phyloP scores from a whole-genome alignment of 495 filamentous ascomycete genomes.

The Evansstolkia leycettana region DNA sequence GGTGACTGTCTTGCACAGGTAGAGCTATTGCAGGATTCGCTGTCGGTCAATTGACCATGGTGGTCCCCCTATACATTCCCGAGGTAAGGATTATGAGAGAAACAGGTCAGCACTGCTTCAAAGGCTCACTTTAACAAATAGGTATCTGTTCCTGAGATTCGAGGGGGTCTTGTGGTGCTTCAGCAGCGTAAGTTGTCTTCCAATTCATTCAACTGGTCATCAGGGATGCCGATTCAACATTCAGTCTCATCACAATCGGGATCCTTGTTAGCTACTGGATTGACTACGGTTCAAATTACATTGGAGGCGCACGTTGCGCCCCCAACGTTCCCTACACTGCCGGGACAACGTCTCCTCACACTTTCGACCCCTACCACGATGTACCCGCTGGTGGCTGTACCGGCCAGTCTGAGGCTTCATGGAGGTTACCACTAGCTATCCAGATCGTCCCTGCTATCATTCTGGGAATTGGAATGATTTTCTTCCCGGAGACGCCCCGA shows the following conservation, averaged over 20 bases:
- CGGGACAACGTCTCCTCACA: conserved; percentile 35
- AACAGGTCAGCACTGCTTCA: conserved; percentile 22
- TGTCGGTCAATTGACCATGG: conserved; percentile 26
- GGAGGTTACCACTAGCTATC: conserved; percentile 54
- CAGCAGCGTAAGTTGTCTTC: conserved; percentile 46
- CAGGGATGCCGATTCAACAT: no score
- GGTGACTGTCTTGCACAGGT: conserved; percentile 52
- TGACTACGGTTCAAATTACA: conserved; percentile 44
- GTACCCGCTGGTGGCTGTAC: conserved; percentile 25
- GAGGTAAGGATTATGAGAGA: conserved; percentile 8
- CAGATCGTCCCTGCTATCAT: conserved; percentile 49
- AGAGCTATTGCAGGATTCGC: conserved; percentile 56
- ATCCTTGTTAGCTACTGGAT: conserved; percentile 84
- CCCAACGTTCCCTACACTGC: conserved; percentile 49
- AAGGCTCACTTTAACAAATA: conserved; percentile 17
- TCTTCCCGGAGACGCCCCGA: conserved; percentile 72
- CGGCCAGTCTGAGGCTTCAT: conserved; percentile 54
- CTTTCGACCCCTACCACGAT: conserved; percentile 32
- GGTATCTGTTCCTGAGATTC: conserved; percentile 43
- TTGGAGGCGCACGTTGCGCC: conserved; percentile 28
- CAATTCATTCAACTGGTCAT: background rate
- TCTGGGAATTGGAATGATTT: conserved; percentile 58
- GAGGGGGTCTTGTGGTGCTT: conserved; percentile 61
- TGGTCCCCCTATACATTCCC: conserved; percentile 32
- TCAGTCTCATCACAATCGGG: conserved; percentile 61